A percentile compares a stretch with the other conserved stretches of the same genome.
phyloP scores from a whole-genome alignment of 805 yeast species.

The Spathaspora hagerdaliae region DNA sequence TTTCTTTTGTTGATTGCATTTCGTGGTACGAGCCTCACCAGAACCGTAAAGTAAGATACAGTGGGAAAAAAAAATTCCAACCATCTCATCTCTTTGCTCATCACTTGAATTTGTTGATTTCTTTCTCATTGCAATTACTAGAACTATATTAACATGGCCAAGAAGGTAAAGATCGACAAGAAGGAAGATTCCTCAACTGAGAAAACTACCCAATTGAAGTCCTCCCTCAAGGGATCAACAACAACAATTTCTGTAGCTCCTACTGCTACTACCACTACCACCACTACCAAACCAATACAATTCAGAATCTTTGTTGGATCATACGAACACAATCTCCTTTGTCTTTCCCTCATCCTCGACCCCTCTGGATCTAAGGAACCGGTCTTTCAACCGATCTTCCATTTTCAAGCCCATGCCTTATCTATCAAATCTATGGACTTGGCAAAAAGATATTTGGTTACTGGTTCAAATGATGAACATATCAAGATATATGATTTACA shows the following conservation, averaged over 20 bases:
- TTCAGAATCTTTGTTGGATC: slow-evolving; percentile 91
- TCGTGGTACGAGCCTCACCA: no score
- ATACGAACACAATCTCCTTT: slow-evolving; percentile 87
- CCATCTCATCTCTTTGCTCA: not conserved
- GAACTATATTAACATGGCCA: no score
- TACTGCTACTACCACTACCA: not conserved
- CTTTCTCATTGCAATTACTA: no score
- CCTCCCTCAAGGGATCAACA: slow-evolving; percentile 5
- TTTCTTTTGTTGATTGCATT: no score
- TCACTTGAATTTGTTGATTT: no score
- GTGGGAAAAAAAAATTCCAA: not conserved
- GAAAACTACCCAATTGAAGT: not conserved
- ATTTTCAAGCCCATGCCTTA: slow-evolving; percentile 89
- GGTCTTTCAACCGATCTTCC: slow-evolving; percentile 88
- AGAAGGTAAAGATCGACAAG: no score
- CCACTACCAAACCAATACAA: slow-evolving; percentile 18
- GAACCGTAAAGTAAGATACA: no score
- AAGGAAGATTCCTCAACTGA: not conserved
- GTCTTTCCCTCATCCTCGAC: slow-evolving; percentile 71
- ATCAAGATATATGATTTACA: slow-evolving; percentile 92
- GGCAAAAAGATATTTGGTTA: slow-evolving; percentile 79
- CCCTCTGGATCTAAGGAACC: slow-evolving; percentile 38
- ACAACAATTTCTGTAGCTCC: not conserved
- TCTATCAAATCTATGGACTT: slow-evolving; percentile 83
- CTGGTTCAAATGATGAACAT: slow-evolving; percentile 95